These are phyloP conservation scores for Quercus phellos DNA, from an alignment of 331 rosid genomes.

Conservation along the genomic window DNA sequence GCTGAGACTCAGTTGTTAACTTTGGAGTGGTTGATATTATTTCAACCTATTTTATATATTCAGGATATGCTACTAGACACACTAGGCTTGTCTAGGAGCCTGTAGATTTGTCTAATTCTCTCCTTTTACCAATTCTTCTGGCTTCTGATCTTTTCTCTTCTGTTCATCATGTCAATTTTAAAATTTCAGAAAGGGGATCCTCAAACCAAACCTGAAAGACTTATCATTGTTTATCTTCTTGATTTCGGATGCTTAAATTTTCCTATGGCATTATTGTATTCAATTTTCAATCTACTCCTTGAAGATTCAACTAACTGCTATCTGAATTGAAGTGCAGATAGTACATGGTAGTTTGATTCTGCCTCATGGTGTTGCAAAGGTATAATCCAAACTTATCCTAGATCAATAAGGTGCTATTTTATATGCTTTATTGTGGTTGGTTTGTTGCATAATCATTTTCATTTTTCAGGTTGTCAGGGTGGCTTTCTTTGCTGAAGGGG, in stretches of 20 bases:
- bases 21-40: background rate
- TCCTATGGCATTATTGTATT: background rate
- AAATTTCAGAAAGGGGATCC: background rate
- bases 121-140: background rate
- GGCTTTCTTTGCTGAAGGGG: constrained; percentile 97
- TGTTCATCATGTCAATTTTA: background rate
- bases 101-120: background rate
- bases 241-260: background rate
- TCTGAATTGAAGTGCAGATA: constrained; percentile 52
- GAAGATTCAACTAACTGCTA: constrained; percentile 22
- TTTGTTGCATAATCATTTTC: constrained; percentile 31
- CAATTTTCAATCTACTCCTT: background rate
- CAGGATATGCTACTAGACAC: background rate
- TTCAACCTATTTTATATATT: background rate
- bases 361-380: constrained; percentile 96
- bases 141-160: background rate
- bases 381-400: constrained; percentile 22
- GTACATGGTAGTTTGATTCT: constrained; percentile 90
- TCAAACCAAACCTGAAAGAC: background rate
- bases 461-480: constrained; percentile 75
- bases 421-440: constrained; percentile 16
- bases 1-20: background rate
- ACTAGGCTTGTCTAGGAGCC: background rate
- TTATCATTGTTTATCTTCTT: background rate
- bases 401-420: constrained; percentile 6